These are phyloP conservation scores for Arctium minus DNA, from an alignment of 129 eudicot genomes.

Conservation along the genomic window DNA sequence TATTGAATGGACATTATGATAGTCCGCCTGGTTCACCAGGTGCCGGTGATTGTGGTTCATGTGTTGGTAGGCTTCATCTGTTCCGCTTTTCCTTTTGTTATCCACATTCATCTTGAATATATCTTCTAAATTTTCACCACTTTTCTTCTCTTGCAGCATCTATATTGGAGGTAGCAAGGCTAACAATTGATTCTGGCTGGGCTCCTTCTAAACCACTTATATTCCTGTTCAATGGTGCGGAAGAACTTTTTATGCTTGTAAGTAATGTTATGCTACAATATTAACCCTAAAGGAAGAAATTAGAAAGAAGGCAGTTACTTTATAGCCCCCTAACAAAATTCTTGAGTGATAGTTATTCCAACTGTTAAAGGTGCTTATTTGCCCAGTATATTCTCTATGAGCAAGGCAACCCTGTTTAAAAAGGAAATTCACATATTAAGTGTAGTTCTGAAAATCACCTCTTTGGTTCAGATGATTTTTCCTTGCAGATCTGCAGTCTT, in stretches of 20 bases:
- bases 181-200: slow-evolving; percentile 92
- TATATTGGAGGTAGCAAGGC: slow-evolving; percentile 83
- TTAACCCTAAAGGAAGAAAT: not conserved
- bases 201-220: slow-evolving; percentile 78
- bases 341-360: not conserved
- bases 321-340: not conserved
- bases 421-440: not conserved
- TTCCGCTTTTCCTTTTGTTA: slow-evolving; percentile 7
- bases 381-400: not conserved
- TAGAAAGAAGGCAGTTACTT: not conserved
- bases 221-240: slow-evolving; percentile 94
- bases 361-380: not conserved
- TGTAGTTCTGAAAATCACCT: not conserved
- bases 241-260: slow-evolving; percentile 98
- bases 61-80: slow-evolving; percentile 72
- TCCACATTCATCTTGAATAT: not conserved
- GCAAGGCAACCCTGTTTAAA: not conserved
- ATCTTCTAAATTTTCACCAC: slow-evolving; percentile 2
- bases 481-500: not conserved
- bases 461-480: not conserved
- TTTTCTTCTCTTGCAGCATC: slow-evolving; percentile 56
- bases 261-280: slow-evolving; percentile 9
- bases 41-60: slow-evolving; percentile 98
- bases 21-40: slow-evolving; percentile 95
- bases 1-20: slow-evolving; percentile 91